Evolutionary conservation across 352 stramenopile species (phyloP).

Genomic region (Phytophthora sp.): DNA sequence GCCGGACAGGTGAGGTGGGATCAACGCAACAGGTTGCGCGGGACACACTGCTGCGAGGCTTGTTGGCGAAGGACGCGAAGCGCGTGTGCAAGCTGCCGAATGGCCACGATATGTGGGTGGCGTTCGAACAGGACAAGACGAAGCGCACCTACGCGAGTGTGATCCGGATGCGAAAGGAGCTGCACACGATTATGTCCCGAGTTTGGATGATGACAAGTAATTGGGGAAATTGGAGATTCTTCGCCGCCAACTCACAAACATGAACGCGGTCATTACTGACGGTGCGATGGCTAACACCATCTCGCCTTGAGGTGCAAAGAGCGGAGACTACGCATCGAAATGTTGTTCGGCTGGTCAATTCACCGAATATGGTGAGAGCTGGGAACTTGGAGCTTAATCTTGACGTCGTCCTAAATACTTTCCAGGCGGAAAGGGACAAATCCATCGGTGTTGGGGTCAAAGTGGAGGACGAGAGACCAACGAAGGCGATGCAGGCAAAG

Average conservation of each 20-base stretch:
- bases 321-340: not conserved
- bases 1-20: not conserved
- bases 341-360: not conserved
- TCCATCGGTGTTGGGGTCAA: not conserved
- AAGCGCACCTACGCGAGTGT: not conserved
- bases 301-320: not conserved
- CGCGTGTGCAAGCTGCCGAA: not conserved
- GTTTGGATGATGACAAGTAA: not conserved
- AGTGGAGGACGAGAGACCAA: not conserved
- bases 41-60: not conserved
- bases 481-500: not conserved
- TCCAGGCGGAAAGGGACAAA: not conserved
- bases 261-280: not conserved
- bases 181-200: not conserved
- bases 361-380: not conserved
- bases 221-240: slow-evolving; percentile 2
- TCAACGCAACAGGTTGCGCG: not conserved
- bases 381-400: not conserved
- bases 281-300: slow-evolving; percentile 7
- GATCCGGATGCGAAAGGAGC: not conserved
- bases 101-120: slow-evolving; percentile 2
- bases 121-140: slow-evolving; percentile 13
- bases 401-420: slow-evolving; percentile 1
- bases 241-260: not conserved
- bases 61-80: slow-evolving; percentile 6